Percentiles rank a stretch among this genome's conserved stretches.
phyloP scores from a whole-genome alignment of 75 land plant species.

The Pinus albicaulis region DNA sequence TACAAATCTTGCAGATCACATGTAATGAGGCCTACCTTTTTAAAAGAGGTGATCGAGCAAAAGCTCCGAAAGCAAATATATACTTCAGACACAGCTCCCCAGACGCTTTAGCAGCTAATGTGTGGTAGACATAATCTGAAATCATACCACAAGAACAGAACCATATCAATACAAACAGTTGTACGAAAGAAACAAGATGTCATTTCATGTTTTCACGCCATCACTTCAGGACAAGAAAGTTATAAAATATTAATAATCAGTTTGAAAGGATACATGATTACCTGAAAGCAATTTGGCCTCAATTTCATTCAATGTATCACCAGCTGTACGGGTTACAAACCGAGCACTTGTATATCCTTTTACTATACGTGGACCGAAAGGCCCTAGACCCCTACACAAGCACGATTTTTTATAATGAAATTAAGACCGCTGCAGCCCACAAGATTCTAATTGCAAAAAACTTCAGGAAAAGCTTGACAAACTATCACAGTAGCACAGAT shows the following conservation, averaged over 20 bases:
- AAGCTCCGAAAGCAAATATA: conserved; percentile 95
- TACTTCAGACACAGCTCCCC: conserved; percentile 97
- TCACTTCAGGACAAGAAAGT: neutral
- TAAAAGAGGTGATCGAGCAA: conserved; percentile 81
- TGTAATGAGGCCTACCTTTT: conserved; percentile 43
- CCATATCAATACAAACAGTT: neutral
- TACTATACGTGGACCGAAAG: conserved; percentile 94
- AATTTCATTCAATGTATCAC: conserved; percentile 51
- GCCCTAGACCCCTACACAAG: conserved; percentile 75
- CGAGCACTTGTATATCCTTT: conserved; percentile 70
- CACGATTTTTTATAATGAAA: conserved; percentile 2
- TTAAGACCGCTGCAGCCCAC: neutral
- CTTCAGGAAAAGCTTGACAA: neutral
- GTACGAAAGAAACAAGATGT: neutral
- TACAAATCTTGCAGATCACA: neutral
- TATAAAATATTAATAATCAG: neutral
- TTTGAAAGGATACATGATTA: conserved; percentile 8
- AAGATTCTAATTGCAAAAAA: neutral
- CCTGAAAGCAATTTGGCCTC: conserved; percentile 85
- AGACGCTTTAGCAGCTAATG: conserved; percentile 93
- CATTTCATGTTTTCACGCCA: neutral
- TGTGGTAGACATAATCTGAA: conserved; percentile 94
- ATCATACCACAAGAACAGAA: neutral
- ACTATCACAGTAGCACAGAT: neutral
- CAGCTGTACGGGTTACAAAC: conserved; percentile 69